Evolutionary conservation across 176 grass and related monocot genomes (phyloP).

Genomic region (Carex cristatella): DNA sequence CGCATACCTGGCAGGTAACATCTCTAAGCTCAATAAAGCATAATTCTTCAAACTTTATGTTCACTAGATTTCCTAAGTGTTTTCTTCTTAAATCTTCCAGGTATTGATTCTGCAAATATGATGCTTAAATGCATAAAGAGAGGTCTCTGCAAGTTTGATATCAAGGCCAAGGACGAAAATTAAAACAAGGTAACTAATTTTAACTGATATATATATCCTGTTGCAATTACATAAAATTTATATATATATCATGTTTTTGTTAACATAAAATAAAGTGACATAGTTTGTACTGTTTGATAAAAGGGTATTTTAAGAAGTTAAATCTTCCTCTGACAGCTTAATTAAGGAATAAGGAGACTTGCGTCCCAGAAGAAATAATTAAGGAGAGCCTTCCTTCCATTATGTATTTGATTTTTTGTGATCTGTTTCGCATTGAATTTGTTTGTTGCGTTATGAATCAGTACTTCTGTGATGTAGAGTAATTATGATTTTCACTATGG

Average conservation of each 20-base stretch:
- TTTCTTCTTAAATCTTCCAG: slow-evolving; percentile 8
- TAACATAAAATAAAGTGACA: neutral
- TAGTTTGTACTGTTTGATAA: neutral
- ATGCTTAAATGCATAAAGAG: slow-evolving; percentile 37
- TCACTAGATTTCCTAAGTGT: neutral
- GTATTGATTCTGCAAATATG: slow-evolving; percentile 49
- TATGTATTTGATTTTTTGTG: neutral
- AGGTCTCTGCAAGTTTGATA: slow-evolving; percentile 31
- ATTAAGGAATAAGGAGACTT: neutral
- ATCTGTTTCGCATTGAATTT: neutral
- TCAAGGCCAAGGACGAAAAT: slow-evolving; percentile 23
- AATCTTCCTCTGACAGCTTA: neutral
- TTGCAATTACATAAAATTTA: neutral
- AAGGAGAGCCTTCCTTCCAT: neutral
- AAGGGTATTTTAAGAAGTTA: too few species aligned
- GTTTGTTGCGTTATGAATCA: neutral
- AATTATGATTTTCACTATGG: neutral
- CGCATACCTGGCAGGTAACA: slow-evolving; percentile 42
- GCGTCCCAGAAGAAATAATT: neutral
- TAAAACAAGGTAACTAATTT: neutral
- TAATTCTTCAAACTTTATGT: neutral
- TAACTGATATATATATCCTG: neutral
- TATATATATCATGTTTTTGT: neutral
- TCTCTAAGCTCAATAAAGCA: neutral
- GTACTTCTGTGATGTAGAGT: neutral